phyloP scores from a whole-genome alignment of 345 rosid species.

The Camelina neglecta region DNA sequence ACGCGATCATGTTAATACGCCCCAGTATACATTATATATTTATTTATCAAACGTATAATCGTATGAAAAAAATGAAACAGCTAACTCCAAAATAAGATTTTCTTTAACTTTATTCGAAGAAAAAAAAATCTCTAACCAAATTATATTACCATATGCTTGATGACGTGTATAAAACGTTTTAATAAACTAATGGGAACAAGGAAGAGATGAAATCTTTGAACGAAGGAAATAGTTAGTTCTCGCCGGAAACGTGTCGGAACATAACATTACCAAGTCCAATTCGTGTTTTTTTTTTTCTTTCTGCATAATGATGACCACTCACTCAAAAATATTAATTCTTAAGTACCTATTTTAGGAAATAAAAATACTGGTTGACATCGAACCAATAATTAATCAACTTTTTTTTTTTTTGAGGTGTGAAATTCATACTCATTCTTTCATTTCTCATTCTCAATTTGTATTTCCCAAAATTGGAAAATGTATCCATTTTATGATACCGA shows the following conservation, averaged over 20 bases:
- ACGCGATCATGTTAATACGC: background rate
- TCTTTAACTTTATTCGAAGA: background rate
- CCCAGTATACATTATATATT: too few relatives aligned
- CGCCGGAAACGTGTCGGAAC: constrained; percentile 42
- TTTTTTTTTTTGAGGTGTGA: constrained; percentile 16
- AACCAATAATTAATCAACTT: constrained; percentile 8
- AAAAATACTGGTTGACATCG: background rate
- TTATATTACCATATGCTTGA: constrained; percentile 7
- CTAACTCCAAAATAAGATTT: background rate
- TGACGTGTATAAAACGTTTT: constrained; percentile 23
- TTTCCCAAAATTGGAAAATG: constrained; percentile 25
- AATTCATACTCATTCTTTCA: constrained; percentile 13
- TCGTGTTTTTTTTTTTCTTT: background rate
- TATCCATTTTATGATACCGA: constrained; percentile 28
- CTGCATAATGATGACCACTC: constrained; percentile 26
- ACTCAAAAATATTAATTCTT: background rate
- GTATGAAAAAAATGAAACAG: background rate
- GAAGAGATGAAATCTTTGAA: constrained; percentile 37
- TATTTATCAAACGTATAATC: background rate
- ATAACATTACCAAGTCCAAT: constrained; percentile 17
- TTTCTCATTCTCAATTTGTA: constrained; percentile 28
- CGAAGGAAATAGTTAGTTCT: constrained; percentile 28
- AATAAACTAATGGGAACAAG: constrained; percentile 38
- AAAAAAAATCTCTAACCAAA: too few relatives aligned
- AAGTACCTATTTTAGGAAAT: constrained; percentile 24